phyloP scores from a whole-genome alignment of 768 basidiomycete genomes.

The Lactarius indigo region DNA sequence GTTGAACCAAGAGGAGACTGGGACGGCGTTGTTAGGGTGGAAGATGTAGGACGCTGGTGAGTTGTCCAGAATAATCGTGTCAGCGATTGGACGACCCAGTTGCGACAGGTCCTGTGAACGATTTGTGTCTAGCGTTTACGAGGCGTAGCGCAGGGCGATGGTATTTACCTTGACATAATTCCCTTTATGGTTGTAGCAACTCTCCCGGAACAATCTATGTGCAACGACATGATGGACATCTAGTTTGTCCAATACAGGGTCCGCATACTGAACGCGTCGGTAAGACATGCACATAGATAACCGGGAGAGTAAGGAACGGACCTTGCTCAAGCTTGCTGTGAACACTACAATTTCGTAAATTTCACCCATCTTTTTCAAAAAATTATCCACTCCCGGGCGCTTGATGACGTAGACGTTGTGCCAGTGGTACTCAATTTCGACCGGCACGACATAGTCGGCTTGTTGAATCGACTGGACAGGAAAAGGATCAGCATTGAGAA shows the following conservation, averaged over 20 bases:
- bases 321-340: constrained; percentile 97
- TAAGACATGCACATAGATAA: constrained; percentile 12
- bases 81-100: constrained; percentile 87
- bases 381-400: constrained; percentile 95
- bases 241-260: constrained; percentile 96
- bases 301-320: constrained; percentile 34
- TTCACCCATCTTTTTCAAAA: constrained; percentile 97
- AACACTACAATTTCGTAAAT: constrained; percentile 98
- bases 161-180: constrained; percentile 92
- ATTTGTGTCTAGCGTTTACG: background rate
- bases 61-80: constrained; percentile 98
- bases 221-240: constrained; percentile 90
- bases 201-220: constrained; percentile 94
- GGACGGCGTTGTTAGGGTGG: constrained; percentile 98
- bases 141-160: background rate
- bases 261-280: constrained; percentile 74
- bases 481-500: constrained; percentile 17
- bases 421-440: constrained; percentile 97
- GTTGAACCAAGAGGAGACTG: constrained; percentile 99
- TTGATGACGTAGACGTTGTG: constrained; percentile 99
- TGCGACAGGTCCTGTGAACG: constrained; percentile 84
- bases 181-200: constrained; percentile 98
- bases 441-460: constrained; percentile 97
- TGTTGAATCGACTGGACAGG: constrained; percentile 75
- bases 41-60: constrained; percentile 99